Base-by-base conservation (phyloP, 331 rosid species). In the Dryas integrifolia region DNA sequence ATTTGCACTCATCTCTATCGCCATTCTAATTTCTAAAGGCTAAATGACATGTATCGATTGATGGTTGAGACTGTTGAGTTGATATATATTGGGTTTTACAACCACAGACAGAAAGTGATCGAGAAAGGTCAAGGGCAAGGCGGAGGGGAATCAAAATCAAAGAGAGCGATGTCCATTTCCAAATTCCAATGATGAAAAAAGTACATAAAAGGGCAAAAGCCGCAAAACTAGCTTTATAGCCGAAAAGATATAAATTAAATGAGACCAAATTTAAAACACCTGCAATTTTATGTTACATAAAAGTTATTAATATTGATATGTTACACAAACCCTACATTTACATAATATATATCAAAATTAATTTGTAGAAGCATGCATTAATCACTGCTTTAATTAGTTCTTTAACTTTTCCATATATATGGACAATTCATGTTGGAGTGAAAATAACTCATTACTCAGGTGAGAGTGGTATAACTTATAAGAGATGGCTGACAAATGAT, bases 91-190 rank as follows among this genome's bases (percentile, higher is more conserved):
- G 24, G 24, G 24, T 21, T 21, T 57, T 45, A 57, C 48, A 57
- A 70, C 75, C 57, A 71, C 46, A 45, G 67, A 44, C 47, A 71
- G 57, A 71, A 58, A 38, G 38, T 40, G 45, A 18, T 18, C 18
- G 18, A 26, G 72, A 67, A 24, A 67, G 7, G 9, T 26, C 57
- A 43, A 30, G 35, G 3, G 2, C 35, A 30, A 30, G 35, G 35
- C 0, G 21, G 48, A 0, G 51, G 51, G 67, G 30, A 13, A 7
- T 44, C 47, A 41, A 49, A 41, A 7, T 44, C 47, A 41, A 49
- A 41, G 68, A 41, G 68, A 63, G 50, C 50, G 68, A 63, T 63
- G 68, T 41, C 68, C 50, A n/a, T 62, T 62, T 40, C 49, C 49
- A 39, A 62, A 30, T 30, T 30, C 35, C 35, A 30, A 30, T 15